Evolutionary conservation across 805 yeast species (phyloP).

Genomic region (Starmerella floricola): DNA sequence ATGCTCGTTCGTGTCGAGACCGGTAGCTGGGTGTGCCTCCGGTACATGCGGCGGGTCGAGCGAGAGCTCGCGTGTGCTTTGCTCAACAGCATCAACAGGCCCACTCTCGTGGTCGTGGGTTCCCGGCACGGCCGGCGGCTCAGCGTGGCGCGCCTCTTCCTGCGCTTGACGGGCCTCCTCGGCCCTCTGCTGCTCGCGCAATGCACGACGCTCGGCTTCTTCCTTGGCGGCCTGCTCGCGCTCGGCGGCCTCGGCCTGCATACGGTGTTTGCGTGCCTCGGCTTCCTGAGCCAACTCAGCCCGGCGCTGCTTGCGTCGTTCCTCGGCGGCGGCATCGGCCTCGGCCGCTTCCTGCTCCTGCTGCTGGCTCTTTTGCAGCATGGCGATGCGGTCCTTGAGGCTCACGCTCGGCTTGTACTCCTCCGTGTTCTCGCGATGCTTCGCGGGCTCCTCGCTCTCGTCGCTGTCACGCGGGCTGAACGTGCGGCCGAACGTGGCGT

Average conservation of each 20-base stretch:
- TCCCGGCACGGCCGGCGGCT: background rate
- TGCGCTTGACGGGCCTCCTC: background rate
- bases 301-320: conserved; percentile 34
- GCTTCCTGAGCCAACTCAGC: conserved; percentile 12
- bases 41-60: background rate
- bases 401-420: conserved; percentile 51
- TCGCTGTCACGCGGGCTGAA: conserved; percentile 5
- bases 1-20: background rate
- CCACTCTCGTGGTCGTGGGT: background rate
- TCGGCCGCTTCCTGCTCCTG: conserved; percentile 60
- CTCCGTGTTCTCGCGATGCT: conserved; percentile 18
- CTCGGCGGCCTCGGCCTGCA: conserved; percentile 15
- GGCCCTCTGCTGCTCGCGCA: background rate
- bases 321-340: conserved; percentile 29
- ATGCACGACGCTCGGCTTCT: conserved; percentile 5
- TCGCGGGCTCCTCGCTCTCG: conserved; percentile 24
- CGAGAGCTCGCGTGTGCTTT: background rate
- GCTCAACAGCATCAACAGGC: background rate
- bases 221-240: conserved; percentile 3
- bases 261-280: conserved; percentile 11
- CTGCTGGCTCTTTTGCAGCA: conserved; percentile 70
- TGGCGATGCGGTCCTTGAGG: conserved; percentile 73
- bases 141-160: background rate
- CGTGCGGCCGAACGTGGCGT: conserved; percentile 14
- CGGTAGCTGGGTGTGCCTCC: background rate